Percentiles rank a stretch among this genome's conserved stretches.
These are phyloP conservation scores for Carallia brachiata DNA, from an alignment of 345 rosid species.

Conservation along the genomic window DNA sequence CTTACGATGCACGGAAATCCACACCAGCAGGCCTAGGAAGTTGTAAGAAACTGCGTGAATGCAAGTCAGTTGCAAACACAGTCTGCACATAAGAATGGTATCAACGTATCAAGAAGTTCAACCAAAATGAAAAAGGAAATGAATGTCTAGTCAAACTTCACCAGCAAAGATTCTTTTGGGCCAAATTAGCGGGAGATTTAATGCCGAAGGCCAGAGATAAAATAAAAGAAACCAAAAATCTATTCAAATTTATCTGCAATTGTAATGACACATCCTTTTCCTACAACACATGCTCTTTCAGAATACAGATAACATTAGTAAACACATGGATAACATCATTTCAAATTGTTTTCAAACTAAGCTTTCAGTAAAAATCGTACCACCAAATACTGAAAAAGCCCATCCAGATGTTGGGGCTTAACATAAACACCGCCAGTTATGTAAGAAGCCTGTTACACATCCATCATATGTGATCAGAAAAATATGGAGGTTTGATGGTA, in stretches of 20 bases:
- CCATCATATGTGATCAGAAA: slow-evolving; percentile 19
- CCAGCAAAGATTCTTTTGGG: neutral
- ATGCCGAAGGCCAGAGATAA: neutral
- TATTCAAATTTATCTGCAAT: neutral
- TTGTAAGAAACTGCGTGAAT: slow-evolving; percentile 73
- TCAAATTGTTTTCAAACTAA: neutral
- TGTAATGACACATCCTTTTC: neutral
- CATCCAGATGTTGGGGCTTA: slow-evolving; percentile 85
- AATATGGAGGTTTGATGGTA: slow-evolving; percentile 8
- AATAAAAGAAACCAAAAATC: neutral
- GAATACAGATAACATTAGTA: neutral
- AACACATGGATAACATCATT: neutral
- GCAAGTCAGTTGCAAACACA: slow-evolving; percentile 85
- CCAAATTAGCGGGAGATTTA: neutral
- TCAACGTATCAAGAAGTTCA: neutral
- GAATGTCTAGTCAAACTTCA: neutral
- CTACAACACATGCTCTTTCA: neutral
- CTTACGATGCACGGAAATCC: slow-evolving; percentile 96
- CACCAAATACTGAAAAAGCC: slow-evolving; percentile 78
- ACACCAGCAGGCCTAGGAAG: slow-evolving; percentile 93
- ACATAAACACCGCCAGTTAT: slow-evolving; percentile 90
- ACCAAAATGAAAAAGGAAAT: slow-evolving; percentile 2
- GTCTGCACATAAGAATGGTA: slow-evolving; percentile 48
- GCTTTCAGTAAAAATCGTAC: slow-evolving; percentile 31
- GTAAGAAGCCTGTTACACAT: slow-evolving; percentile 69